Evolutionary conservation across 2,329 filamentous ascomycete species (phyloP), one percentile per base, ranked within the genome.

Genomic region (Neodidymelliopsis sp.): DNA sequence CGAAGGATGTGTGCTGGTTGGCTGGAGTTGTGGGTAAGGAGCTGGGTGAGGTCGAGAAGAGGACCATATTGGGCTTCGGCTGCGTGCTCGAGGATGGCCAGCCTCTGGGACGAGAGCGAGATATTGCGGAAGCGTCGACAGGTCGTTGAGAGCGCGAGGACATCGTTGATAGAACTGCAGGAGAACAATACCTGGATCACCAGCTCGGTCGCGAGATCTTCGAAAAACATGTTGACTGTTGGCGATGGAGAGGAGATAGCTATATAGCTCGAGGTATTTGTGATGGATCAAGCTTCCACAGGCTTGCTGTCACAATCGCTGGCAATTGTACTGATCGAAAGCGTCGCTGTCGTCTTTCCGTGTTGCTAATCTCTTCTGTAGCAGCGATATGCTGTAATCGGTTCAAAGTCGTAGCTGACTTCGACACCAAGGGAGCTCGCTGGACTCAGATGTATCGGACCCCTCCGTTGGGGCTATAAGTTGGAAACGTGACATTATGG

Each of bases 21-120:
- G 50, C 78, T 83, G 29, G 77, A 71, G 56, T 86, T 86, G 63
- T 84, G 80, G 13, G 83, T 86, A 27, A 85, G 72, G 13, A 86
- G 71, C 61, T 85, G 83, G 46, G 82, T 75, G 50, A 83, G 78
- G 63, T 85, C 83, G 47, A 81, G 61, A 11, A 85, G 66, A 2
- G 84, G 84, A 0, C 84, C 83, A 56, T 79, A 83, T 62, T 86
- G 80, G 23, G 71, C 65, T 61, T 85, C 80, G 19, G 79, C 80
- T 19, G 77, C 81, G 39, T 73, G 63, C 49, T 77, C 75, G 43
- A 86, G 77, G 42, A 85, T 82, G 40, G 75, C 60, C 13, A 85
- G 73, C 56, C 80, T 80, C 60, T 80, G 80, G 35, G 80, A 81
- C 9, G 77, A 78, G 13, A 75, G 66, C 57, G 79, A 82, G 52